Percentiles rank a stretch among this genome's conserved stretches.
phyloP scores from a whole-genome alignment of 306 rosid genomes.

The Pyrus pyrifolia region DNA sequence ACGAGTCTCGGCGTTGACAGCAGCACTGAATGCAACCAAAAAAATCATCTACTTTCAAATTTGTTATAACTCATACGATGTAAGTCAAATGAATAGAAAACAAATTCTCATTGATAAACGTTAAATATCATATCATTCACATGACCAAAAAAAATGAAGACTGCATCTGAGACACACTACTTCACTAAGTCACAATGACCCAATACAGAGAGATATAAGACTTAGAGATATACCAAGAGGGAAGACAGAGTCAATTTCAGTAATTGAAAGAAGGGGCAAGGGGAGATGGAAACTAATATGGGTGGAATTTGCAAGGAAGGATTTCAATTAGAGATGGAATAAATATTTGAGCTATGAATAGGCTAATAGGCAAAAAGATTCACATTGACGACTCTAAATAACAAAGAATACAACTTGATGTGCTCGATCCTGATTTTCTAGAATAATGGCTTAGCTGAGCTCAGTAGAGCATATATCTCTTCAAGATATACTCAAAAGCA shows the following conservation, averaged over 20 bases:
- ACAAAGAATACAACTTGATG: background rate
- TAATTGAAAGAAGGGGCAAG: background rate
- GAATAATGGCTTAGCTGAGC: background rate
- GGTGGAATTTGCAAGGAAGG: background rate
- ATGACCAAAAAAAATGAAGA: background rate
- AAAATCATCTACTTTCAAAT: constrained; percentile 19
- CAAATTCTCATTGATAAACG: background rate
- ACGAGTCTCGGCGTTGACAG: constrained; percentile 64
- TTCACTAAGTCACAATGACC: background rate
- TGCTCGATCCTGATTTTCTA: background rate
- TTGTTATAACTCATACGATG: constrained; percentile 19
- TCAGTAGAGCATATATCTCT: background rate
- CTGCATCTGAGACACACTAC: background rate
- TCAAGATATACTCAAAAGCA: background rate
- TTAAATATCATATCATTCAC: constrained; percentile 1
- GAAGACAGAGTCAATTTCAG: background rate
- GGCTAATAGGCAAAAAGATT: background rate
- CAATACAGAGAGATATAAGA: background rate
- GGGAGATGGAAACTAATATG: background rate
- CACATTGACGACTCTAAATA: background rate
- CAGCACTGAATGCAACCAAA: constrained; percentile 67
- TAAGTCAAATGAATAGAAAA: constrained; percentile 17
- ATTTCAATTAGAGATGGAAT: background rate
- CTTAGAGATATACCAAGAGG: background rate
- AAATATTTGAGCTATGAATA: background rate